Evolutionary conservation across 169 alveolate species (phyloP).

Genomic region (Babesia bovis): DNA sequence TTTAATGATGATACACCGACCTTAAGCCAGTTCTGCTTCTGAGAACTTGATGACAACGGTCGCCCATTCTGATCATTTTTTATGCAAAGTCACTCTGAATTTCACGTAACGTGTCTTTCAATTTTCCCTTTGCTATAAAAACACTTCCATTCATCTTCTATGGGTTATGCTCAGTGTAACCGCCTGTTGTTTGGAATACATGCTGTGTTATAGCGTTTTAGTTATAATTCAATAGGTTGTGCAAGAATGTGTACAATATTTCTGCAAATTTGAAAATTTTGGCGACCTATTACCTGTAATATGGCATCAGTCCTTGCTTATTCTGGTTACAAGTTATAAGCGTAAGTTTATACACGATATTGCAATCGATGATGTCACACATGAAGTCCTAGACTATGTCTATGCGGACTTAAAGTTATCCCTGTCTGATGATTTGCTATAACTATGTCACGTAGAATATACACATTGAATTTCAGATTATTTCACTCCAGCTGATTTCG

Average conservation of each 20-base stretch:
- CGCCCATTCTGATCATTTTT: constrained; percentile 16
- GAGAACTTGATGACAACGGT: constrained; percentile 45
- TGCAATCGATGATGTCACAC: constrained; percentile 20
- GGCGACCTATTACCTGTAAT: constrained; percentile 86
- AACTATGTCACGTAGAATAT: neutral
- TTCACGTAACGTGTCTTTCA: constrained; percentile 30
- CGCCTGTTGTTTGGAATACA: constrained; percentile 25
- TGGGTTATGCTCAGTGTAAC: constrained; percentile 27
- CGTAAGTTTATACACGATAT: constrained; percentile 47
- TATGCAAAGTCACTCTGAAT: constrained; percentile 66
- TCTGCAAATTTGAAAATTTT: constrained; percentile 74
- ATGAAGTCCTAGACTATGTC: constrained; percentile 37
- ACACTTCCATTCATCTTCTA: constrained; percentile 13
- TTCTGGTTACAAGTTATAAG: constrained; percentile 86
- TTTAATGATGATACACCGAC: constrained; percentile 34
- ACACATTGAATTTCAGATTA: constrained; percentile 15
- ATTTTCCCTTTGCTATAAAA: constrained; percentile 69
- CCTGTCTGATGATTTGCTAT: constrained; percentile 62
- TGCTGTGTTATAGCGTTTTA: neutral
- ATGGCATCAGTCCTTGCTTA: constrained; percentile 91
- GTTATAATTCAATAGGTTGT: constrained; percentile 51
- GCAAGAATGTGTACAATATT: constrained; percentile 64
- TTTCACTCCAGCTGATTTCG: constrained; percentile 46
- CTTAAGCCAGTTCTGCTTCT: constrained; percentile 64
- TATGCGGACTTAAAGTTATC: constrained; percentile 64